phyloP scores from a whole-genome alignment of 2,329 filamentous ascomycete species.

The Botrytis aclada region DNA sequence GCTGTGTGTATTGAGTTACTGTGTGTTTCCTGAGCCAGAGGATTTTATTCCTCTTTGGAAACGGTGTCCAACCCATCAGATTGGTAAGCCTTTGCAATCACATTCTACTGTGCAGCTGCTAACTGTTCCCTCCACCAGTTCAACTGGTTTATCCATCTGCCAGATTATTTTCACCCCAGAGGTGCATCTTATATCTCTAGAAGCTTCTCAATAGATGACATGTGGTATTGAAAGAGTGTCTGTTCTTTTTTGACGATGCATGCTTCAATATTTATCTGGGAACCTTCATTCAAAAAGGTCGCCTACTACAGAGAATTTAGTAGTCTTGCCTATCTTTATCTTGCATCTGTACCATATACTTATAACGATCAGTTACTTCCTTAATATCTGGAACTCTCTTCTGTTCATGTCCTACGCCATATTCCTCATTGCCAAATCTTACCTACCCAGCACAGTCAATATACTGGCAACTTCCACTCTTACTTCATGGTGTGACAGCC shows the following conservation, averaged over 20 bases:
- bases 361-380: neutral
- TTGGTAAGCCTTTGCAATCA: neutral
- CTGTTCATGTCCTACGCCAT: neutral
- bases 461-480: neutral
- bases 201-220: neutral
- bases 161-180: neutral
- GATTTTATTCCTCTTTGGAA: neutral
- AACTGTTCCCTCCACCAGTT: neutral
- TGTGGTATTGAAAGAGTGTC: neutral
- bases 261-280: neutral
- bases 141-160: neutral
- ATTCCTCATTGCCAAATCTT: neutral
- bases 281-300: rapidly evolving
- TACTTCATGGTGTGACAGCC: neutral
- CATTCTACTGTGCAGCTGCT: neutral
- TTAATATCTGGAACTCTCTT: neutral
- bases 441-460: neutral
- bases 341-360: neutral
- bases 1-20: neutral
- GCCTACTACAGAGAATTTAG: neutral
- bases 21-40: neutral
- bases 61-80: neutral
- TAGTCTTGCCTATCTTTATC: neutral
- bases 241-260: neutral
- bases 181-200: neutral